Evolutionary conservation across 2,329 filamentous ascomycete genomes (phyloP), one percentile per base, ranked within the genome.

Genomic region (Sporothrix dimorphospora): DNA sequence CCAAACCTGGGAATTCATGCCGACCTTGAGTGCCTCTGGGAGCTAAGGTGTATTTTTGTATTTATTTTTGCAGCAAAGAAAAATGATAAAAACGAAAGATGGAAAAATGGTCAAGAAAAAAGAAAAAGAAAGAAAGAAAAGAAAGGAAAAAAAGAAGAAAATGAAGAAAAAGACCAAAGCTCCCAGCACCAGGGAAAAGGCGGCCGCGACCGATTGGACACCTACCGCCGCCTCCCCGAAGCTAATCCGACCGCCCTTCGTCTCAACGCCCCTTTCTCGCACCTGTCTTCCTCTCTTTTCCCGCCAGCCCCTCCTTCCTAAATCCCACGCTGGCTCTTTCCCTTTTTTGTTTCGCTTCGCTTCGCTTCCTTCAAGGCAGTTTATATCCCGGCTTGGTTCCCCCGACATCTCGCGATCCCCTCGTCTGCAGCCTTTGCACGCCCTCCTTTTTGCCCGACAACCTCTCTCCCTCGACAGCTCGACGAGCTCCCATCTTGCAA

Each of bases 201-300:
- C 57, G 27, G 53, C 53, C 40, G 30, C 63, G 63, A 59, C 70
- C 63, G 65, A 68, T 67, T 57, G 51, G 42, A 63, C 49, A 27
- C 66, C 66, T 27, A 69, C 55, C 65, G 71, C 27, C 71, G 71
- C n/a, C 45, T 11, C 55, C 34, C 71, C 65, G 65, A 65, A 72
- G 65, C 71, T 71, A 66, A 49, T 21, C 42, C 40, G 49, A 59
- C 24, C 65, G 27, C 42, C 19, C 30, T 42, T 24, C 57, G 34
- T 40, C 57, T 63, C 57, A 65, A 45, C 59, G 19, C 59, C n/a
- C 38, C 59, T 19, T 30, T 49, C 30, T 72, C 70, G 51, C 45
- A 55, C 63, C 63, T n/a, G 9, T 63, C 34, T 63, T 34, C 71
- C 51, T 57, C 47, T 65, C 71, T 42, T 19, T 57, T 47, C 34